Evolutionary conservation across 306 rosid genomes (phyloP), one percentile per base, ranked within the genome.

Genomic region (Medicago arabica): DNA sequence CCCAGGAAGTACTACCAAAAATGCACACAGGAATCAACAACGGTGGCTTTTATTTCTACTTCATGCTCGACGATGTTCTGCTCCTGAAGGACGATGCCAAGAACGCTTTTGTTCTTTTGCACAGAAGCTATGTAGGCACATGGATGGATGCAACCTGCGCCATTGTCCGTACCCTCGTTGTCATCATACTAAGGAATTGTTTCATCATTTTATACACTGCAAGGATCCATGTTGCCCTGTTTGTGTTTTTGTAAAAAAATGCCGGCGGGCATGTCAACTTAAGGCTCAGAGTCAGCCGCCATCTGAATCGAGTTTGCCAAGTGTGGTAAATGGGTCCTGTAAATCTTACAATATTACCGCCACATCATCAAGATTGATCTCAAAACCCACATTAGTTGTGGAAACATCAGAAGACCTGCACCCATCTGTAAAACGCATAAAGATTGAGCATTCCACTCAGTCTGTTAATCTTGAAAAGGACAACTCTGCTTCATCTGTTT

Each of bases 31-130:
- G 76, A 89, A 90, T 84, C 99, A 96, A 76, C 98, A 88, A 76
- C 89, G 83, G 77, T 96, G 99, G 99, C 97, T 96, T 83, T 77
- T 96, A 78, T 96, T 96, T 85, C 80, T 96, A 65, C 81, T 85
- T 55, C 99, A 96, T 85, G 99, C 99, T 18, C 89, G 93, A 47
- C 77, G 86, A 4, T 96, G 99, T 77, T 31, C 82, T 49, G 89
- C 90, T 51, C 91, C 92, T 7, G 89, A 96, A 86, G 99, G 99
- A 57, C 85, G 77, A 84, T 96, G 99, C 84, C 86, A 50, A 36
- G 93, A 87, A 77, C 85, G 46, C 74, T 57, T 57, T 75, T 96
- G 99, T 83, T 23, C 86, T 25, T 75, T 13, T 79, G 93, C 85
- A 39, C 96, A 89, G 69, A 87, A 85, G 67, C 80, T 96, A 85